Conservation (phyloP, 2,329 filamentous ascomycete genomes). For the Colletotrichum sp. region DNA sequence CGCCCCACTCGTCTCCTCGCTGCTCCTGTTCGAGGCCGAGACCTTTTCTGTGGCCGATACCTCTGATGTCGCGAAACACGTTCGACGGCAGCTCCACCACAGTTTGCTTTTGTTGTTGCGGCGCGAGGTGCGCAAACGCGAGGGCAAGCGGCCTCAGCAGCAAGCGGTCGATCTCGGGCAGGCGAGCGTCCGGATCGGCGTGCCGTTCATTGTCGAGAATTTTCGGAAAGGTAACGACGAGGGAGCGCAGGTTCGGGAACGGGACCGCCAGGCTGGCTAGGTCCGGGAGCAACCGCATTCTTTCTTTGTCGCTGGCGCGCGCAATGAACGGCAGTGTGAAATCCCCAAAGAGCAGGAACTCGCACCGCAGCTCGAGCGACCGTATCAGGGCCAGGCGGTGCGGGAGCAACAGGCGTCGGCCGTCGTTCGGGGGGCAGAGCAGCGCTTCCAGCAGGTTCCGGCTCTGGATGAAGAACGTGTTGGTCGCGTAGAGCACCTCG, state of each 20-base stretch:
- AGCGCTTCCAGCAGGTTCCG: slow-evolving; percentile 25
- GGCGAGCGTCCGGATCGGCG: neutral
- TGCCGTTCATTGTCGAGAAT: neutral
- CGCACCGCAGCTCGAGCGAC: slow-evolving; percentile 29
- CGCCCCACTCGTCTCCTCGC: neutral
- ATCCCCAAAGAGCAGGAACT: slow-evolving; percentile 20
- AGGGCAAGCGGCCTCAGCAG: neutral
- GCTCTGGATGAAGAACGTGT: slow-evolving; percentile 28
- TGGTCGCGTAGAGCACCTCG: slow-evolving; percentile 32
- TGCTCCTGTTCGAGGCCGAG: neutral
- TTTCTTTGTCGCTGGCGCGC: neutral
- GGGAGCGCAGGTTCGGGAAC: neutral
- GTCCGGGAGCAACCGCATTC: neutral
- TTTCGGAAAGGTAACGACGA: neutral
- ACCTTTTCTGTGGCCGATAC: neutral
- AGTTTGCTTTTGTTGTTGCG: neutral
- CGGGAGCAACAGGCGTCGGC: slow-evolving; percentile 20
- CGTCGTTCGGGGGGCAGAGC: neutral
- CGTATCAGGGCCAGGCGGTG: slow-evolving; percentile 25
- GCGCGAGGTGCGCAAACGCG: neutral
- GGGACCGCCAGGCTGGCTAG: neutral
- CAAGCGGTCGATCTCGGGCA: neutral
- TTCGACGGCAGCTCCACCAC: neutral
- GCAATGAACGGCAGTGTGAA: neutral
- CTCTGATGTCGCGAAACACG: neutral